Evolutionary conservation across 2,329 filamentous ascomycete species (phyloP).

Genomic region (Fusarium longipes): DNA sequence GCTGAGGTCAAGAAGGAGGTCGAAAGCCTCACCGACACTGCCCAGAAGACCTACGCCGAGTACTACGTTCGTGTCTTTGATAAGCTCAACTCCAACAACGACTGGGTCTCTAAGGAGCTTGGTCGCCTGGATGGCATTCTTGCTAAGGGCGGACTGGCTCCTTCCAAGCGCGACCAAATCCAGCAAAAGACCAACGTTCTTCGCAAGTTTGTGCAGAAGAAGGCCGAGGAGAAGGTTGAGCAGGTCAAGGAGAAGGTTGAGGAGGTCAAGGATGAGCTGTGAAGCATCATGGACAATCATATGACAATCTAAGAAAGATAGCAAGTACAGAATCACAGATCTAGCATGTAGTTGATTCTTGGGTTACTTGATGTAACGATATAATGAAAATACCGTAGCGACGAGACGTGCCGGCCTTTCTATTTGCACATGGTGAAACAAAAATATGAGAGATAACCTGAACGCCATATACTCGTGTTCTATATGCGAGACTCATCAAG

Average conservation of each 20-base stretch:
- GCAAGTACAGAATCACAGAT: slow-evolving; percentile 23
- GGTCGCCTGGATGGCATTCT: slow-evolving; percentile 82
- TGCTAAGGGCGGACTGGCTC: slow-evolving; percentile 85
- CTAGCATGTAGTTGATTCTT: slow-evolving; percentile 39
- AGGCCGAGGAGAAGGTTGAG: slow-evolving; percentile 70
- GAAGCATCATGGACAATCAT: slow-evolving; percentile 34
- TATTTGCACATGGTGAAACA: slow-evolving; percentile 24
- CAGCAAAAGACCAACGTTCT: slow-evolving; percentile 89
- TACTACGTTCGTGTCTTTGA: slow-evolving; percentile 95
- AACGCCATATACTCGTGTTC: slow-evolving; percentile 22
- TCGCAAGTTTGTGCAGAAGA: slow-evolving; percentile 75
- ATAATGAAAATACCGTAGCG: slow-evolving; percentile 29
- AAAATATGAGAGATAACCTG: slow-evolving; percentile 27
- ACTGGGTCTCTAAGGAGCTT: slow-evolving; percentile 87
- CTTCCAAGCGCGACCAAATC: slow-evolving; percentile 89
- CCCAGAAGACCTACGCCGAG: slow-evolving; percentile 81
- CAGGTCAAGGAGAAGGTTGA: slow-evolving; percentile 68
- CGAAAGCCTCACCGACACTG: slow-evolving; percentile 69
- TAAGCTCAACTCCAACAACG: slow-evolving; percentile 82
- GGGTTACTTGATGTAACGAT: slow-evolving; percentile 30
- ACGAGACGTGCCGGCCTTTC: slow-evolving; percentile 14
- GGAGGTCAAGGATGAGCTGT: slow-evolving; percentile 63
- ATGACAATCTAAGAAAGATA: slow-evolving; percentile 18
- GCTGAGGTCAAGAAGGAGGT: slow-evolving; percentile 79
- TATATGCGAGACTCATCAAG: slow-evolving; percentile 26